These are phyloP conservation scores for Ceratocystis diversiconidia DNA, from an alignment of 2,329 filamentous ascomycete species.

Conservation along the genomic window DNA sequence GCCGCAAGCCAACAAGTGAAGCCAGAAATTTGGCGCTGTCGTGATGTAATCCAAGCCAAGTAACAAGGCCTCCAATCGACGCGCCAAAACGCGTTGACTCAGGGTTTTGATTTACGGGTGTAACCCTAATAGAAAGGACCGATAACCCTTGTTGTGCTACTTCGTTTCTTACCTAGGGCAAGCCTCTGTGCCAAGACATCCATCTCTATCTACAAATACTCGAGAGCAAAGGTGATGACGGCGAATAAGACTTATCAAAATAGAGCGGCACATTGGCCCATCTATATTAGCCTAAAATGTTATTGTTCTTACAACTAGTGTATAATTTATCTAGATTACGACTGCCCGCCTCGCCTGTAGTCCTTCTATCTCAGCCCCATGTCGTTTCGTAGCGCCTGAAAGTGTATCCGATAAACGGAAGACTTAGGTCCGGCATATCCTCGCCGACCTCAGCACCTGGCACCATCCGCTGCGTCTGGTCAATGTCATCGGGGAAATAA, in stretches of 20 bases:
- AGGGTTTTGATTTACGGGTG: background rate
- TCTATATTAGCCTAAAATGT: too few relatives aligned
- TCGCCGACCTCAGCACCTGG: constrained; percentile 29
- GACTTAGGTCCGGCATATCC: constrained; percentile 82
- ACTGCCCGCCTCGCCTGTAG: background rate
- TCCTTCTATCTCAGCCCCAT: constrained; percentile 9
- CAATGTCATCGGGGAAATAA: constrained; percentile 98
- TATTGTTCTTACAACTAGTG: too few relatives aligned
- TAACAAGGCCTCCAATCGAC: constrained; percentile 11
- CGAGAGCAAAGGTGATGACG: too few relatives aligned
- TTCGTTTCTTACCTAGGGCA: too few relatives aligned
- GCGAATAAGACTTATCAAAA: too few relatives aligned
- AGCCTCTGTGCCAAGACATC: too few relatives aligned
- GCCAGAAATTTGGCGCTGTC: background rate
- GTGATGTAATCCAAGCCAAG: background rate
- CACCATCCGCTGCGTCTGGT: constrained; percentile 56
- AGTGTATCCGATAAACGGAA: constrained; percentile 50
- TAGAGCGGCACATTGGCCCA: too few relatives aligned
- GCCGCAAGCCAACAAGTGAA: too few relatives aligned
- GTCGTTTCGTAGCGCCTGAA: constrained; percentile 17
- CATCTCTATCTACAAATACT: too few relatives aligned
- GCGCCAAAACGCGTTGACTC: constrained; percentile 5
- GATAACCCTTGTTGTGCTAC: background rate
- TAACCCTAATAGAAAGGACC: background rate
- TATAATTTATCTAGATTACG: too few relatives aligned